These are phyloP conservation scores for Paraconiothyrium sp. DNA, from an alignment of 2,329 filamentous ascomycete genomes.

Conservation along the genomic window DNA sequence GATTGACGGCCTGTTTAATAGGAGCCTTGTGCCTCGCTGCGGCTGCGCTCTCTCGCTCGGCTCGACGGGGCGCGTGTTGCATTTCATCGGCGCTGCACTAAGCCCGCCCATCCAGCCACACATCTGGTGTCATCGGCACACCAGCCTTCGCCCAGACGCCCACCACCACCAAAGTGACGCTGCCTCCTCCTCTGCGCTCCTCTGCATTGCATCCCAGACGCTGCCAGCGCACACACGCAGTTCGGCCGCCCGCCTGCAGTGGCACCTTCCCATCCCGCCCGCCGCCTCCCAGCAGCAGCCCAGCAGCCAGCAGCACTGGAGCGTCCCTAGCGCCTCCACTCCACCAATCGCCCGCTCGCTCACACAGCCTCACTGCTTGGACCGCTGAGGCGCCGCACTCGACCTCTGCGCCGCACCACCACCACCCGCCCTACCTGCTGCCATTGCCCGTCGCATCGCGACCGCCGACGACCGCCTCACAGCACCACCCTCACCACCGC, in stretches of 20 bases:
- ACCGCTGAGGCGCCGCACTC: not conserved
- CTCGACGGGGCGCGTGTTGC: conserved; percentile 2
- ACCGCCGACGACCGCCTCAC: conserved; percentile 1
- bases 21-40: not conserved
- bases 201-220: not conserved
- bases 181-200: not conserved
- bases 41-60: not conserved
- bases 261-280: not conserved
- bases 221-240: conserved; percentile 5
- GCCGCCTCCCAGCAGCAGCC: not conserved
- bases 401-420: conserved; percentile 1
- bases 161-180: not conserved
- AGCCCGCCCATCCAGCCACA: not conserved
- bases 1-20: no score
- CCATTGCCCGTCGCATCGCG: conserved; percentile 19
- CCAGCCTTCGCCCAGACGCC: not conserved
- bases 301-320: no score
- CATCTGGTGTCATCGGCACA: conserved; percentile 8
- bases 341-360: conserved; percentile 7
- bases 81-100: conserved; percentile 7
- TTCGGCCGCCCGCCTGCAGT: not conserved
- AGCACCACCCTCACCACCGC: conserved; percentile 5
- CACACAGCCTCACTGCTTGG: conserved; percentile 8
- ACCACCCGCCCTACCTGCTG: conserved; percentile 1
- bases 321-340: conserved; percentile 3